Base-by-base conservation (phyloP, 495 filamentous ascomycete species). In the Talaromyces ruber region DNA sequence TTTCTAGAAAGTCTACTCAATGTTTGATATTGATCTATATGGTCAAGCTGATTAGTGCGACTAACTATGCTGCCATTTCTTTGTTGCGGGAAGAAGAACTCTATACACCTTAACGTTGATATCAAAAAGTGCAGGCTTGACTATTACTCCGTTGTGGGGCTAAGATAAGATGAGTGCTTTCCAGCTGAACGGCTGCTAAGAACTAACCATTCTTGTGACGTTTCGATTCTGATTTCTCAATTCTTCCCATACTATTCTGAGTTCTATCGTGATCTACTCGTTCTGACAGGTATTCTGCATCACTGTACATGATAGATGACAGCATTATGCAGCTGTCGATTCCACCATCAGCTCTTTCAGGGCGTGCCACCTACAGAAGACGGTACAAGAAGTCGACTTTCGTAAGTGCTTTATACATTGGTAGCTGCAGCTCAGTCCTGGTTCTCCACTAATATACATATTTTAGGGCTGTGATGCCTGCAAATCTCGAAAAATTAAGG, bases 401-500 rank as follows among this genome's bases (percentile, higher is more conserved):
- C 7, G 54, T 45, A 6, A 29, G 57, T 18, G 47, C 18, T 6
- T 37, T 25, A n/a, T 26, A 28, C 9, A 29, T 32, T 8, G 12
- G 11, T 22, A 34, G 29, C 28, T 32, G 50, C 50, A 9, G 14
- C 21, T 6, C 22, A 26, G 34, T 39, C 12, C 4, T 6, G 28
- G 24, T 1, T 54, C 51, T 14, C 16, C 51, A 54, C 51, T 54
- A 34, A 57, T 25, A 29, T 8, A 22, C 16, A 22, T 45, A 18
- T 25, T 6, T n/a, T 39, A 60, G 59, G 59, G 59, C 22, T 60
- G 59, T 28, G n/a, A 29, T 50, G 8, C 39, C 39, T 60, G 59
- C 26, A 60, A 60, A 51, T 60, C 59, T 11, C 59, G 59, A 25
- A 60, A 60, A 34, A 34, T 60, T 4, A 60, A 60, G 59, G 59